Evolutionary conservation across 176 grass and related monocot species (phyloP), one percentile per base, ranked within the genome.

Genomic region (Avena atlantica): DNA sequence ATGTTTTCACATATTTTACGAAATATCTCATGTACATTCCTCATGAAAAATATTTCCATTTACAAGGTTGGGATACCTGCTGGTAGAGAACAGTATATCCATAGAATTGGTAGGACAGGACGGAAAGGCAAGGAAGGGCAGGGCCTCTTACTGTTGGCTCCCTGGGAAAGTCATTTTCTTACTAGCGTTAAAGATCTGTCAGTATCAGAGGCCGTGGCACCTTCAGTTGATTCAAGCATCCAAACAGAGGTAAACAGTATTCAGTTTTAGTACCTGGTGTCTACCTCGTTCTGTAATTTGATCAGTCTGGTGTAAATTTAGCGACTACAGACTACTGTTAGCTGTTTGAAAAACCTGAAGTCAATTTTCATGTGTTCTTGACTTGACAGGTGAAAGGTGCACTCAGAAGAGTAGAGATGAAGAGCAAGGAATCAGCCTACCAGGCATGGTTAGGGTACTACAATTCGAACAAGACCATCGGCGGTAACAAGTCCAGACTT

Each of bases 371-470:
- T 85, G 45, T 53, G 10, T 64, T 74, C 42, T 87, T 89, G 25
- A 72, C 71, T 52, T 58, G 45, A 52, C 79, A 98, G 96, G 90
- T 92, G 4, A 82, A 85, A 70, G 70, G 86, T 53, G 91, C 87
- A 44, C 66, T 99, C 36, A 12, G 66, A 74, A 82, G 57, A 85
- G 91, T 88, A 31, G 90, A 94, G 70, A 94, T 87, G 79, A 94
- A 90, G 87, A 90, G 48, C 81, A 99, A 96, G 83, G 90, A 92
- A 81, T 89, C 82, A 24, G 97, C 97, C 17, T 99, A 99, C 75
- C 97, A 96, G 81, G 97, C 97, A 76, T 99, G 94, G 97, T 27
- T 98, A 61, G 97, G 97, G 44, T 99, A 99, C 63, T 96, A 99
- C 84, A 94, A 93, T 79, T 94, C 97, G 12, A 80, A 90, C 65